Evolutionary conservation across 2,329 filamentous ascomycete species (phyloP).

Genomic region (Aspergillus hortae): DNA sequence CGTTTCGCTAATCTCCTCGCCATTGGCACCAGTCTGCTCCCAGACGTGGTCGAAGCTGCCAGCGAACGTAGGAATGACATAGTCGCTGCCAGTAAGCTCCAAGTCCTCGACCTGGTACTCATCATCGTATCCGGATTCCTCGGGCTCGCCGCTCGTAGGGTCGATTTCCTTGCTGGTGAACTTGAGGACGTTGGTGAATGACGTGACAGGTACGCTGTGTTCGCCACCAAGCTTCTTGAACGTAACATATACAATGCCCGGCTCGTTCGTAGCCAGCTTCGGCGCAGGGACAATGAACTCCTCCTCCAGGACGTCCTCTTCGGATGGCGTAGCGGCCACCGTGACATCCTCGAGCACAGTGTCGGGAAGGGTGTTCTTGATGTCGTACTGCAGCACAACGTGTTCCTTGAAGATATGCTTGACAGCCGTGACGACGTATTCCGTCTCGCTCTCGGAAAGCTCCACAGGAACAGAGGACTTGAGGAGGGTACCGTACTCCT

Average conservation of each 20-base stretch:
- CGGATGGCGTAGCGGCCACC: constrained; percentile 71
- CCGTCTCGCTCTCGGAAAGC: constrained; percentile 93
- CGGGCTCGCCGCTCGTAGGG: constrained; percentile 85
- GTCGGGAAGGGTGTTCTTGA: constrained; percentile 93
- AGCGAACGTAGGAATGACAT: constrained; percentile 87
- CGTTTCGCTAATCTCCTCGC: constrained; percentile 88
- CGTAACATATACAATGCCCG: constrained; percentile 90
- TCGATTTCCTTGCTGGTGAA: constrained; percentile 99
- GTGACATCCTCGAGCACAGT: constrained; percentile 89
- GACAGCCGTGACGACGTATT: constrained; percentile 89
- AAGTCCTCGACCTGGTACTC: constrained; percentile 97
- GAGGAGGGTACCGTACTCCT: constrained; percentile 82
- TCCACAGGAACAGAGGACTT: constrained; percentile 85
- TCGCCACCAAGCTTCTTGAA: constrained; percentile 82
- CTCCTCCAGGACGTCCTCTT: constrained; percentile 73
- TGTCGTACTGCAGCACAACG: constrained; percentile 90
- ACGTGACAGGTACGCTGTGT: constrained; percentile 70
- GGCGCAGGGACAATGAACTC: constrained; percentile 91
- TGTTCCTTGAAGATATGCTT: constrained; percentile 99
- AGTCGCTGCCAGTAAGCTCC: constrained; percentile 86
- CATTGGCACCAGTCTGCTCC: constrained; percentile 86
- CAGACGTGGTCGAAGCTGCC: constrained; percentile 94
- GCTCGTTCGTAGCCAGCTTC: constrained; percentile 76
- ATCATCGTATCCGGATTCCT: constrained; percentile 90
- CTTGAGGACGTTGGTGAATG: constrained; percentile 89